phyloP scores from a whole-genome alignment of 345 rosid genomes.

The Camelina sativa region DNA sequence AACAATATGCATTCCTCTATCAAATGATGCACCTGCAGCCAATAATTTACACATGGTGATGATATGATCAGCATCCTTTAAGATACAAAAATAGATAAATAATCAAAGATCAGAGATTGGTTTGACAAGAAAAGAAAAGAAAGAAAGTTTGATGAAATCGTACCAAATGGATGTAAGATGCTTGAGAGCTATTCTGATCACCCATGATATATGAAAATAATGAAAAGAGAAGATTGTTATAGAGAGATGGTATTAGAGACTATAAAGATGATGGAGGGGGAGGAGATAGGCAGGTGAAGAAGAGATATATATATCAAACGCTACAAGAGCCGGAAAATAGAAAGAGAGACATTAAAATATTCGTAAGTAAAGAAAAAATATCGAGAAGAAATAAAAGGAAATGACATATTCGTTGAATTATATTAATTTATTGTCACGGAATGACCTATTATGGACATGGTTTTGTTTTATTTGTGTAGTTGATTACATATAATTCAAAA shows the following conservation, averaged over 20 bases:
- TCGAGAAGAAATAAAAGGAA: conserved; percentile 2
- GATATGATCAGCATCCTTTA: neutral
- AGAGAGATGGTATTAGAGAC: conserved; percentile 3
- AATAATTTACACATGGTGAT: neutral
- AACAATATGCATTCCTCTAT: conserved; percentile 89
- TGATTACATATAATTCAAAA: conserved; percentile 3
- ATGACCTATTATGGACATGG: neutral
- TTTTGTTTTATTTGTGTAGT: conserved; percentile 2
- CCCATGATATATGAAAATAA: conserved; percentile 42
- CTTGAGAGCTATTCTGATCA: conserved; percentile 51
- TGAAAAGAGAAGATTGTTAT: neutral
- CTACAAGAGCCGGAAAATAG: conserved; percentile 1
- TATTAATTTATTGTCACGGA: conserved; percentile 17
- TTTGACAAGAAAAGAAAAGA: neutral
- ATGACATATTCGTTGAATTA: neutral
- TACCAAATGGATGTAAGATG: conserved; percentile 75
- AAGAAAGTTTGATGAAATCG: neutral
- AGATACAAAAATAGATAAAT: neutral
- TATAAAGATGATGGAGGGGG: conserved; percentile 11
- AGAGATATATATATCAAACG: neutral
- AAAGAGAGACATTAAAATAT: conserved; percentile 20
- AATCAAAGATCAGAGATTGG: conserved; percentile 17
- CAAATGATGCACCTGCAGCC: conserved; percentile 80
- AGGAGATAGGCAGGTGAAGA: conserved; percentile 26
- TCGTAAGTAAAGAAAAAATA: neutral